A percentile compares a stretch with the other conserved stretches of the same genome.
phyloP scores from a whole-genome alignment of 495 filamentous ascomycete genomes.

The Aspergillus haitiensis region DNA sequence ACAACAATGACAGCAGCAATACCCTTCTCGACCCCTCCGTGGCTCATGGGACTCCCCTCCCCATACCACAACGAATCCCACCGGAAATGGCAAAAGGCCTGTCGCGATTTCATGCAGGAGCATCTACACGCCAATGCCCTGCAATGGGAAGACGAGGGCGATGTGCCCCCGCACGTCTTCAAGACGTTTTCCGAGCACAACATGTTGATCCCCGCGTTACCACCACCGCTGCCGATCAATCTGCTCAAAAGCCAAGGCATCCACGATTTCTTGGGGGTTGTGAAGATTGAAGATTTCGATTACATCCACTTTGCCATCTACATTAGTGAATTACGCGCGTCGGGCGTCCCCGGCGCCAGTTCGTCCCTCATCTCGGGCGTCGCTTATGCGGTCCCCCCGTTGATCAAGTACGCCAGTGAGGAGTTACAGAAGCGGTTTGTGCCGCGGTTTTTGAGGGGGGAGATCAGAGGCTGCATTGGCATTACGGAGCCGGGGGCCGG shows the following conservation, averaged over 20 bases:
- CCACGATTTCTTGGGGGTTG: background rate
- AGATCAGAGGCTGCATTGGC: background rate
- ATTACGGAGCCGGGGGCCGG: background rate
- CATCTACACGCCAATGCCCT: background rate
- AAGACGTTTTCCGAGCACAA: conserved; percentile 4
- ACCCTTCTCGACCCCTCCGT: background rate
- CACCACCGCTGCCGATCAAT: background rate
- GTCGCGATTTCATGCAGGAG: background rate
- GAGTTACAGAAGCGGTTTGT: background rate
- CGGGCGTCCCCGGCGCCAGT: background rate
- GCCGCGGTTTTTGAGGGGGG: background rate
- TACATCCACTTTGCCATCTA: conserved; percentile 1
- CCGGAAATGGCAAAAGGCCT: background rate
- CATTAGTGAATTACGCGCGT: background rate
- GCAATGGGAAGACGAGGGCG: background rate
- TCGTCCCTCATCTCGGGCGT: background rate
- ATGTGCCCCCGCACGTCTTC: background rate
- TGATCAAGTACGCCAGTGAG: conserved; percentile 1
- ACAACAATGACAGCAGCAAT: background rate
- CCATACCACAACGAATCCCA: background rate
- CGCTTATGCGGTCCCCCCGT: conserved; percentile 1
- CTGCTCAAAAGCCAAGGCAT: background rate
- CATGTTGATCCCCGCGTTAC: conserved; percentile 1
- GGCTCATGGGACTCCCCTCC: background rate
- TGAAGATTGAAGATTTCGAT: background rate